Evolutionary conservation across 2,329 filamentous ascomycete genomes (phyloP).

Genomic region (Chalaropsis ovoidea): DNA sequence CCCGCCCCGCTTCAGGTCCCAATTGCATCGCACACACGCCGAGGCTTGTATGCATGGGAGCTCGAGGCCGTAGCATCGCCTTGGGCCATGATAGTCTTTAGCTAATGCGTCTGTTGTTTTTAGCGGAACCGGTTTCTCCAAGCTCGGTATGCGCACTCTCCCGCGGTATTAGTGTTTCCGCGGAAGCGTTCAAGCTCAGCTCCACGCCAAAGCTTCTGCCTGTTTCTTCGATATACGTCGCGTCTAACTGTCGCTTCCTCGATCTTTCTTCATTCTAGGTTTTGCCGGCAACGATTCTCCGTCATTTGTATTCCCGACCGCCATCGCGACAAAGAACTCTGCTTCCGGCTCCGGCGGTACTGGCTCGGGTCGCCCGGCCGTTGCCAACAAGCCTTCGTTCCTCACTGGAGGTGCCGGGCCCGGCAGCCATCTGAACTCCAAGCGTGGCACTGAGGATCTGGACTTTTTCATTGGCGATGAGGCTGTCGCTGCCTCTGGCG

Average conservation of each 20-base stretch:
- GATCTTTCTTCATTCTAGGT: slow-evolving; percentile 43
- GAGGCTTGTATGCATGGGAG: not conserved
- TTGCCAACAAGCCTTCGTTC: slow-evolving; percentile 92
- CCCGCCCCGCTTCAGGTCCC: slow-evolving; percentile 18
- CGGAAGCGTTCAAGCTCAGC: slow-evolving; percentile 8
- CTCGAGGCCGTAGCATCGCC: not conserved
- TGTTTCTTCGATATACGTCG: slow-evolving; percentile 12
- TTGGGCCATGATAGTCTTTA: slow-evolving; percentile 29
- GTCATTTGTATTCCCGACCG: slow-evolving; percentile 97
- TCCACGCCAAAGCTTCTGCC: slow-evolving; percentile 22
- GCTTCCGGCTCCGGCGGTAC: slow-evolving; percentile 61
- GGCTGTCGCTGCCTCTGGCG: slow-evolving; percentile 70
- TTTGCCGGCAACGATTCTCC: slow-evolving; percentile 99
- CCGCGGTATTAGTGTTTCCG: not conserved
- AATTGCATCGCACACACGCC: slow-evolving; percentile 12
- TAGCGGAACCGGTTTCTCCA: slow-evolving; percentile 98
- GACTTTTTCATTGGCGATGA: slow-evolving; percentile 99
- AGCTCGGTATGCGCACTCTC: slow-evolving; percentile 62
- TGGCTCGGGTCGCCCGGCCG: slow-evolving; percentile 77
- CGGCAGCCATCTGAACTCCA: slow-evolving; percentile 70
- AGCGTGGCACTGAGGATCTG: slow-evolving; percentile 92
- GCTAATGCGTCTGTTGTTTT: slow-evolving; percentile 31
- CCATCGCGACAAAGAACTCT: slow-evolving; percentile 86
- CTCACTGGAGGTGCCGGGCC: slow-evolving; percentile 81
- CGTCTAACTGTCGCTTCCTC: slow-evolving; percentile 21